These are phyloP conservation scores for Phytophthora pseudosyringae DNA, from an alignment of 352 stramenopile genomes.

Conservation along the genomic window DNA sequence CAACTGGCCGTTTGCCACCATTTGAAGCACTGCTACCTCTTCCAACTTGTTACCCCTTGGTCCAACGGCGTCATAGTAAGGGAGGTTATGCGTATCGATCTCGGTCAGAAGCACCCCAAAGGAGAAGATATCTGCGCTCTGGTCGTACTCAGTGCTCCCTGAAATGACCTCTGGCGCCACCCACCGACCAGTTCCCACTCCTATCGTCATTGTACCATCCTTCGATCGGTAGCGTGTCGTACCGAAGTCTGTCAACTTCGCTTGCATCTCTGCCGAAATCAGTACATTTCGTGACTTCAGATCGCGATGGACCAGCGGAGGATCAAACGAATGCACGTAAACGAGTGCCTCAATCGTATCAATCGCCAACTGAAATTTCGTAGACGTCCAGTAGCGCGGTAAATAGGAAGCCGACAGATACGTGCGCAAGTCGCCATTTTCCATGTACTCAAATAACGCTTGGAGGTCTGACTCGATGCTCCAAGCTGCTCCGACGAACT, in stretches of 20 bases:
- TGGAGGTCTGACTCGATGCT: constrained; percentile 51
- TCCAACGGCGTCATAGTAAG: constrained; percentile 43
- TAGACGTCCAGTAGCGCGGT: constrained; percentile 28
- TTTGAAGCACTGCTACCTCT: constrained; percentile 51
- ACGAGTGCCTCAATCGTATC: constrained; percentile 45
- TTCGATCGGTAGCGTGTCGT: constrained; percentile 27
- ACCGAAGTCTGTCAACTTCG: constrained; percentile 45
- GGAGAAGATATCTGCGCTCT: constrained; percentile 60
- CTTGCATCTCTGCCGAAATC: constrained; percentile 28
- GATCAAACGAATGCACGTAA: constrained; percentile 49
- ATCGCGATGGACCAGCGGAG: constrained; percentile 43
- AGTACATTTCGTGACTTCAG: constrained; percentile 47
- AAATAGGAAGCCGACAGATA: constrained; percentile 26
- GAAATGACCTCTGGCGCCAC: constrained; percentile 66
- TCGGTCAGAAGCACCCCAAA: constrained; percentile 66
- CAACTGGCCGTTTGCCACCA: constrained; percentile 40
- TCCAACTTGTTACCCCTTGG: constrained; percentile 32
- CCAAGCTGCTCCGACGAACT: constrained; percentile 57
- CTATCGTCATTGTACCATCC: constrained; percentile 45
- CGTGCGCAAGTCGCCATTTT: constrained; percentile 48
- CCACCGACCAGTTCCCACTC: constrained; percentile 67
- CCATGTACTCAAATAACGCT: constrained; percentile 60
- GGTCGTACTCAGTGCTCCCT: constrained; percentile 58
- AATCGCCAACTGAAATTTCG: constrained; percentile 45
- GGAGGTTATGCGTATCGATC: constrained; percentile 60